Base-by-base conservation (phyloP, 805 yeast genomes). In the Yarrowia porcina region DNA sequence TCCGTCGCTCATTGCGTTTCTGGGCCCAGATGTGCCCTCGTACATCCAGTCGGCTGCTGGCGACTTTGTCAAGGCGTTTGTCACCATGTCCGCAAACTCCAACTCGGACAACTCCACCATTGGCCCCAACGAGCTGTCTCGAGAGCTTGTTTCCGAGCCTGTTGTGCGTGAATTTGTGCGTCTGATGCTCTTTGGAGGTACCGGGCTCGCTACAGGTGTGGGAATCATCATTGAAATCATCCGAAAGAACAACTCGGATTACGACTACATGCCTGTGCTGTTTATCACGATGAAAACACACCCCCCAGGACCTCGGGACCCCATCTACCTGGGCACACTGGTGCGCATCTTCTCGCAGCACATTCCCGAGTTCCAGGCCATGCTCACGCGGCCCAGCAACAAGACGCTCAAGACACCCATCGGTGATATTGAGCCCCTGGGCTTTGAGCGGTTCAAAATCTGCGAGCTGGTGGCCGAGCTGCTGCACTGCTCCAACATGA, bases 401-500 rank as follows among this genome's bases (percentile, higher is more conserved):
- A 69, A 70, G 33, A 65, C 74, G 21, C 71, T 84, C 76, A 77
- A 77, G 60, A 88, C 90, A 33, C 88, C 91, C 38, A 80, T 88
- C 67, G 89, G 90, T 18, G 74, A 75, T 28, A 81, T 82, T 68
- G 86, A 84, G 69, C 91, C 94, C 1, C 76, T 94, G 21, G 99
- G 99, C 0, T 90, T 93, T 73, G 96, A 92, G 69, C 81, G 92
- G 66, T 92, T 94, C 75, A 89, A 91, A 71, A 83, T 94, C 23
- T 86, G 96, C 65, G 99, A 94, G 75, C 77, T 94, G 60, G 84
- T 94, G 54, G 99, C 99, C 0, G 99, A 94, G 71, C 79, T 94
- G 41, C 79, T 94, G 63, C 99, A 94, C 74, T 94, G 99, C 72
- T 90, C 97, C n/a, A 94, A 94, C 75, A 94, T 94, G 98, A 90